phyloP scores from a whole-genome alignment of 2,329 filamentous ascomycete genomes.

The Septoria petroselini region DNA sequence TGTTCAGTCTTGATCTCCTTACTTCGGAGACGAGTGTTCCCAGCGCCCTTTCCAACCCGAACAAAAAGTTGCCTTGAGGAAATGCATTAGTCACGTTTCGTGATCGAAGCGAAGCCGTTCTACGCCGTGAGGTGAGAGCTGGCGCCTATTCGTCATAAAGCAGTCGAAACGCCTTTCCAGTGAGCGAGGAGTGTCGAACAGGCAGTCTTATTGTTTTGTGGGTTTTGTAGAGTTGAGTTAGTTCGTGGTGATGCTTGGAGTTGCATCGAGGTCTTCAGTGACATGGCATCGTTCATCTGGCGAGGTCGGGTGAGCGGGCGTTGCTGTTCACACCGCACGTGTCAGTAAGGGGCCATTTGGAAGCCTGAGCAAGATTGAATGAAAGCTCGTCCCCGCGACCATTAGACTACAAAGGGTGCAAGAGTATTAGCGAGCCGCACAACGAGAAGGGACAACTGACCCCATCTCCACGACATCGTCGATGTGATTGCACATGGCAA shows the following conservation, averaged over 20 bases:
- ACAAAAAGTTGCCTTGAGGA: conserved; percentile 12
- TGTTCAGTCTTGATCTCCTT: conserved; percentile 17
- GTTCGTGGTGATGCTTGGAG: conserved; percentile 28
- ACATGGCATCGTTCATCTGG: conserved; percentile 24
- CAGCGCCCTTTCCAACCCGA: conserved; percentile 1
- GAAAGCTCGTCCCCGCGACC: background rate
- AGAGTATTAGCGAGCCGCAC: conserved; percentile 13
- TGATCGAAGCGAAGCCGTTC: conserved; percentile 17
- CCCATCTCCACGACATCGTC: conserved; percentile 89
- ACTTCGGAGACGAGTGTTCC: conserved; percentile 11
- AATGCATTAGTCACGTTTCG: conserved; percentile 15
- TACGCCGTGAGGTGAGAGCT: conserved; percentile 29
- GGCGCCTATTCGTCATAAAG: conserved; percentile 14
- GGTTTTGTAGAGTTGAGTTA: conserved; percentile 27
- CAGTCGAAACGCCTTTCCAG: conserved; percentile 18
- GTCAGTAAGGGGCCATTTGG: conserved; percentile 3
- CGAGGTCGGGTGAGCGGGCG: conserved; percentile 28
- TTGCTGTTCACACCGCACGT: conserved; percentile 18
- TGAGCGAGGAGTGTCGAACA: conserved; percentile 28
- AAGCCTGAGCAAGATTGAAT: background rate
- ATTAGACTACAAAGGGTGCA: conserved; percentile 1
- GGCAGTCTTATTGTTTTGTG: conserved; percentile 22
- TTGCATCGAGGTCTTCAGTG: conserved; percentile 25
- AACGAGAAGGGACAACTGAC: conserved; percentile 52
- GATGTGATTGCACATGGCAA: conserved; percentile 96